These are phyloP conservation scores for Jimgerdemannia lactiflua DNA, from an alignment of 192 early-diverging fungal species.

Conservation along the genomic window DNA sequence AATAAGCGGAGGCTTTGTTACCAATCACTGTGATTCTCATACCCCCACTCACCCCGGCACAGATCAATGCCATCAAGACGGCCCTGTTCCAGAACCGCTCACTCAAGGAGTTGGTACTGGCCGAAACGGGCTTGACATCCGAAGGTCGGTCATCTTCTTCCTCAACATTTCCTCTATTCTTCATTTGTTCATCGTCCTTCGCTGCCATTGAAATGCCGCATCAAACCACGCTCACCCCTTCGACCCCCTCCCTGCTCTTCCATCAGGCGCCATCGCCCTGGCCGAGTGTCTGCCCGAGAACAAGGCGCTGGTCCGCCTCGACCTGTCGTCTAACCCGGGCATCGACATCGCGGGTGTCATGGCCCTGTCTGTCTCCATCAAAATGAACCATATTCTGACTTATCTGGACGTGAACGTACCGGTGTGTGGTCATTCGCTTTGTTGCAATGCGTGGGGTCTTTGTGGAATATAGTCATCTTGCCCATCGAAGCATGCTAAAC, in stretches of 20 bases:
- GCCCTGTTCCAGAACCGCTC: conserved; percentile 18
- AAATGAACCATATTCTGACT: conserved; percentile 72
- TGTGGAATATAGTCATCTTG: too few relatives aligned
- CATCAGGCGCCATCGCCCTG: conserved; percentile 62
- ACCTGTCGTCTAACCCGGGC: conserved; percentile 70
- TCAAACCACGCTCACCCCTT: too few relatives aligned
- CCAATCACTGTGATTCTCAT: conserved; percentile 1
- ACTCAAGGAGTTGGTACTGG: neutral
- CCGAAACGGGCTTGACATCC: neutral
- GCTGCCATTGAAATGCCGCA: too few relatives aligned
- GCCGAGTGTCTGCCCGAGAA: conserved; percentile 83
- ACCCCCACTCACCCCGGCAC: too few relatives aligned
- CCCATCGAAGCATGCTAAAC: too few relatives aligned
- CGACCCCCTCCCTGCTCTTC: too few relatives aligned
- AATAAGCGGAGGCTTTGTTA: too few relatives aligned
- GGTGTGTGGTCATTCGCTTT: conserved; percentile 11
- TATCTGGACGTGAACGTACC: conserved; percentile 67
- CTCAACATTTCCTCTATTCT: too few relatives aligned
- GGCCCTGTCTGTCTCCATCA: conserved; percentile 78
- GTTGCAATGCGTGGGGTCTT: neutral
- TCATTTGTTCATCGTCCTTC: too few relatives aligned
- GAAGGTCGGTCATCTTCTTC: neutral
- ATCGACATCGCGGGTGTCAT: conserved; percentile 80
- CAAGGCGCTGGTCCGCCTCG: conserved; percentile 60
- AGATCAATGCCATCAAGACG: conserved; percentile 34